phyloP scores from a whole-genome alignment of 139 green algal genomes.

The Chlorella sp. region DNA sequence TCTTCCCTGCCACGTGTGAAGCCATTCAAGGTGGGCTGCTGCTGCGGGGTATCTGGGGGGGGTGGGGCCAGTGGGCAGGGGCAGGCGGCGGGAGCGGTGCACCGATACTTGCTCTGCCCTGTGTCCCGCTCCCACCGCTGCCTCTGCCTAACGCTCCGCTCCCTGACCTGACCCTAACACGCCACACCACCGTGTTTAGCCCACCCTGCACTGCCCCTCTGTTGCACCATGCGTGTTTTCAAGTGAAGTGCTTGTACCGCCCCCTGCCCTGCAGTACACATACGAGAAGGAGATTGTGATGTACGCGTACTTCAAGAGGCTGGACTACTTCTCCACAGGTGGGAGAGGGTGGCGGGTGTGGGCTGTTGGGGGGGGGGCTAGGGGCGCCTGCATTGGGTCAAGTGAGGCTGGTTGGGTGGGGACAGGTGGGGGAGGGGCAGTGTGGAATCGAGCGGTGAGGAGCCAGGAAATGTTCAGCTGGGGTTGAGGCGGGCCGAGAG shows the following conservation, averaged over 20 bases:
- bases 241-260: too few relatives aligned
- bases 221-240: too few relatives aligned
- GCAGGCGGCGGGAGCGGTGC: background rate
- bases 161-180: too few relatives aligned
- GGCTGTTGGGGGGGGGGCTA: background rate
- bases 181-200: too few relatives aligned
- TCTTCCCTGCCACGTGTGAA: slow-evolving; percentile 90
- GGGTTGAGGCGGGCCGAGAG: background rate
- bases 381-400: background rate
- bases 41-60: background rate
- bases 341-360: slow-evolving; percentile 51
- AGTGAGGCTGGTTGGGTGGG: background rate
- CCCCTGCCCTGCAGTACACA: slow-evolving; percentile 58
- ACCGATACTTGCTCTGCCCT: background rate
- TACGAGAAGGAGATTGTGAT: slow-evolving; percentile 99
- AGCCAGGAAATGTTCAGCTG: too few relatives aligned
- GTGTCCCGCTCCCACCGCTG: background rate
- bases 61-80: too few relatives aligned
- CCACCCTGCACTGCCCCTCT: background rate
- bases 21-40: slow-evolving; percentile 84
- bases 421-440: background rate
- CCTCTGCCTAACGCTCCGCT: background rate
- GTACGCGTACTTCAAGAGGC: slow-evolving; percentile 98
- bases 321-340: slow-evolving; percentile 97
- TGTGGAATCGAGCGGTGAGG: background rate